Evolutionary conservation across 2,329 filamentous ascomycete species (phyloP).

Genomic region (Xylariomycetidae sp.): DNA sequence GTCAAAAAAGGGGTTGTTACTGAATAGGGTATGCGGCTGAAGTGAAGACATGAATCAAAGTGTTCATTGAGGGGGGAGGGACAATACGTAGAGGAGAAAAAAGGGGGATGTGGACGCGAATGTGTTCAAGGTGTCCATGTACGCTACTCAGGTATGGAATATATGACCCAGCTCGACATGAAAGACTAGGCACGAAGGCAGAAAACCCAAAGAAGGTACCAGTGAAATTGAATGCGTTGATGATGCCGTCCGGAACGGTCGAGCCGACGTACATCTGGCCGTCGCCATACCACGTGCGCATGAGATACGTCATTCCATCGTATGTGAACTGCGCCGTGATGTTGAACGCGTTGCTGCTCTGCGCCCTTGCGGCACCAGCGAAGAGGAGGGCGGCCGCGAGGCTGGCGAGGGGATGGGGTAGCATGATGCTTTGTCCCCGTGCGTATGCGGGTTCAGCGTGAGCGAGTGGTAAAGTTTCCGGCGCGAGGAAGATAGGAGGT

Average conservation of each 20-base stretch:
- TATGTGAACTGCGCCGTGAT: constrained; percentile 5
- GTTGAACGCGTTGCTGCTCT: constrained; percentile 8
- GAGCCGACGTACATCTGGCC: constrained; percentile 11
- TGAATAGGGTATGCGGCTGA: too few species aligned
- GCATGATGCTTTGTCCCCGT: too few species aligned
- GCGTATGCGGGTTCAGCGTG: not conserved
- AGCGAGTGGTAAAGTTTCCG: not conserved
- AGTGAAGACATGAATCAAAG: too few species aligned
- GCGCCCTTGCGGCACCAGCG: not conserved
- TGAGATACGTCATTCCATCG: constrained; percentile 2
- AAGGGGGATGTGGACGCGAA: too few species aligned
- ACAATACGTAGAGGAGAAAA: too few species aligned
- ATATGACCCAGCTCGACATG: not conserved
- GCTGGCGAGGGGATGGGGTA: not conserved
- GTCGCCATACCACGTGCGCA: constrained; percentile 12
- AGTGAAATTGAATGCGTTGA: constrained; percentile 11
- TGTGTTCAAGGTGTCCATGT: too few species aligned
- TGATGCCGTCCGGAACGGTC: constrained; percentile 9
- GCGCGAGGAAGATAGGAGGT: not conserved
- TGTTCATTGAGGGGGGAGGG: too few species aligned
- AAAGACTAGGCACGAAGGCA: not conserved
- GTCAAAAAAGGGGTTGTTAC: too few species aligned
- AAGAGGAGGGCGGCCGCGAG: not conserved
- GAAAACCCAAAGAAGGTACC: constrained; percentile 5
- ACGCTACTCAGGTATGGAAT: not conserved